Percentiles rank a stretch among this genome's conserved stretches.
Evolutionary conservation across 352 stramenopile genomes (phyloP).

Genomic region (Phytophthora parvispora): DNA sequence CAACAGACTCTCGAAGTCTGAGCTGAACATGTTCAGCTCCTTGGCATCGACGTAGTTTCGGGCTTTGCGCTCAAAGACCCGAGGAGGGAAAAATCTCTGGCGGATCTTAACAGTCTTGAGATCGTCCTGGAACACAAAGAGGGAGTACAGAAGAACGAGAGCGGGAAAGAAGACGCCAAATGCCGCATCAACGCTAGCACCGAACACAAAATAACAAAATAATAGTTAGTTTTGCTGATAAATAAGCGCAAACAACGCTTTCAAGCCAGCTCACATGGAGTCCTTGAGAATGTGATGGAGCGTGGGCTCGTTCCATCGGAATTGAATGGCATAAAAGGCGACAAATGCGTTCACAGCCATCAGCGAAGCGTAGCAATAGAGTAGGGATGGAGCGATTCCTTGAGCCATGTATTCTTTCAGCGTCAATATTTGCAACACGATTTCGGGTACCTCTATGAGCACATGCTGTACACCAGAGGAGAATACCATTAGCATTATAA

Average conservation of each 20-base stretch:
- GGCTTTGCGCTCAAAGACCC: constrained; percentile 42
- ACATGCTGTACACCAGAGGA: constrained; percentile 27
- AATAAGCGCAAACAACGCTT: too few relatives aligned
- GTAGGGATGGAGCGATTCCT: constrained; percentile 28
- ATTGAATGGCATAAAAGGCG: constrained; percentile 43
- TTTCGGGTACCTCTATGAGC: constrained; percentile 38
- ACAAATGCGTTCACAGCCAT: constrained; percentile 52
- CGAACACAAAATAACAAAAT: background rate
- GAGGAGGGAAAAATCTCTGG: constrained; percentile 47
- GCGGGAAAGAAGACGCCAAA: constrained; percentile 55
- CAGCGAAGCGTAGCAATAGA: constrained; percentile 43
- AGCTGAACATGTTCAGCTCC: constrained; percentile 51
- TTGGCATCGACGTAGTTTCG: constrained; percentile 37
- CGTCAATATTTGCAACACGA: constrained; percentile 37
- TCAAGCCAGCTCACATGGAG: constrained; percentile 54
- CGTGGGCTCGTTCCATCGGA: constrained; percentile 39
- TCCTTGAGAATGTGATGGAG: constrained; percentile 48
- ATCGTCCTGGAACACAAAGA: constrained; percentile 43
- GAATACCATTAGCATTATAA: too few relatives aligned
- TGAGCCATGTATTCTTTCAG: constrained; percentile 34
- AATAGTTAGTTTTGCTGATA: too few relatives aligned
- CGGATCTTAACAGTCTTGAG: constrained; percentile 43
- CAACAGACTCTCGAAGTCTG: constrained; percentile 37
- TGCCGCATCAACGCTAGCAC: constrained; percentile 45
- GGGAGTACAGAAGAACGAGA: constrained; percentile 33